Base-by-base conservation (phyloP, 805 yeast species). In the Scheffersomyces coipomensis region DNA sequence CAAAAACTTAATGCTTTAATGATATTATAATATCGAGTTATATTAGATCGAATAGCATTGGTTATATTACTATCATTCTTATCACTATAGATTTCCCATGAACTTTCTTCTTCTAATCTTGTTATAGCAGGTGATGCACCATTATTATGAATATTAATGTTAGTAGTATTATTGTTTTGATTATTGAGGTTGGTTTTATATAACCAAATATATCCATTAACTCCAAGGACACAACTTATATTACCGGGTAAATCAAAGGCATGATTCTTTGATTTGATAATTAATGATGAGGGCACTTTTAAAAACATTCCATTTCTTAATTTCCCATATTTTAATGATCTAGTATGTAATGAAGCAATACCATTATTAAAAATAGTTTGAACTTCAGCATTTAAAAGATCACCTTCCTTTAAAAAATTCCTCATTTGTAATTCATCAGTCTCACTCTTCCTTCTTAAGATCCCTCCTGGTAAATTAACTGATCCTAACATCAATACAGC, bases 391-490 rank as follows among this genome's bases (percentile, higher is more conserved):
- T 93, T 93, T 43, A 93, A 71, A 45, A 95, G 71, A 61, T 93
- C 99, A 12, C 99, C 99, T 56, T 95, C 99, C 58, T 93, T 93
- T 51, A 93, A 68, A 54, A 90, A 88, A 50, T 78, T 79, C 54
- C 99, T 78, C 99, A 95, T 93, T 58, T 91, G 96, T 47, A 93
- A 72, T 66, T 93, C 99, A 67, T 93, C 99, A 47, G 85, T 81
- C 57, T 95, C 99, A 24, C 90, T 81, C 60, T 95, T 93, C 55
- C 99, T 78, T 63, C 99, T 78, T 52, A 93, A 68, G 2, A 93
- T 86, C 40, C 99, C 99, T 38, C 99, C 99, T 2, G 99, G 99
- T 46, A 93, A 73, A 60, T 93, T 93, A 16, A 93, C 96, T 1
- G 97, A 88, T 10, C 99, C 99, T 41, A 95, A 73, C 88, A 88